Conservation (phyloP, 441 rosid genomes). For the Mallotus repandus region DNA sequence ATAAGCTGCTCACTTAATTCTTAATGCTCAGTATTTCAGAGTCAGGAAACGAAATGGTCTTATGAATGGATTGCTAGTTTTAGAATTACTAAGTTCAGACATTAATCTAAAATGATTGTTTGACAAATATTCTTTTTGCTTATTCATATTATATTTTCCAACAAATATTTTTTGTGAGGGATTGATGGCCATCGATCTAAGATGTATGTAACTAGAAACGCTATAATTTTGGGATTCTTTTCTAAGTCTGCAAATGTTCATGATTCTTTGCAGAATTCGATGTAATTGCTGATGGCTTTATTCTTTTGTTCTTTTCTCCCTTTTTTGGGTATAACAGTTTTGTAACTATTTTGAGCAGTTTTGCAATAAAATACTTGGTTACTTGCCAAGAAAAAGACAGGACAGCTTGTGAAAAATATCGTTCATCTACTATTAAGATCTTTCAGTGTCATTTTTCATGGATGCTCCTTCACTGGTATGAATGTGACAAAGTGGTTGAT, state of each 20-base stretch:
- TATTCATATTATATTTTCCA: neutral
- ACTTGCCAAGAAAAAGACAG: neutral
- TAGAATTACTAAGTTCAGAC: neutral
- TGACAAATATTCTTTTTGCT: neutral
- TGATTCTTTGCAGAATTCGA: too few relatives aligned
- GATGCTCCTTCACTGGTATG: too few relatives aligned
- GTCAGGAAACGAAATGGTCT: neutral
- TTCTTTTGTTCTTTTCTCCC: too few relatives aligned
- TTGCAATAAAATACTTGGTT: too few relatives aligned
- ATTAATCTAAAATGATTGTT: neutral
- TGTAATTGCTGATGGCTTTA: too few relatives aligned
- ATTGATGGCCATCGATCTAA: neutral
- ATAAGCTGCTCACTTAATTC: neutral
- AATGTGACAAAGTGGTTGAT: neutral
- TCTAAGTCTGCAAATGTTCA: too few relatives aligned
- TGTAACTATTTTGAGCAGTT: too few relatives aligned
- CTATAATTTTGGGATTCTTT: too few relatives aligned
- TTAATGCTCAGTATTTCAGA: neutral
- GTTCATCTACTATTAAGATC: conserved; percentile 1
- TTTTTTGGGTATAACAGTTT: too few relatives aligned
- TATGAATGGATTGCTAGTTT: neutral
- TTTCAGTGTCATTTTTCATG: neutral
- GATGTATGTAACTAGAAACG: neutral
- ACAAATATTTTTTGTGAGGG: neutral
- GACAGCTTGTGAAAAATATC: neutral